Percentiles rank a stretch among this genome's conserved stretches.
Evolutionary conservation across 257 asterid species (phyloP).

Genomic region (Plantago major): DNA sequence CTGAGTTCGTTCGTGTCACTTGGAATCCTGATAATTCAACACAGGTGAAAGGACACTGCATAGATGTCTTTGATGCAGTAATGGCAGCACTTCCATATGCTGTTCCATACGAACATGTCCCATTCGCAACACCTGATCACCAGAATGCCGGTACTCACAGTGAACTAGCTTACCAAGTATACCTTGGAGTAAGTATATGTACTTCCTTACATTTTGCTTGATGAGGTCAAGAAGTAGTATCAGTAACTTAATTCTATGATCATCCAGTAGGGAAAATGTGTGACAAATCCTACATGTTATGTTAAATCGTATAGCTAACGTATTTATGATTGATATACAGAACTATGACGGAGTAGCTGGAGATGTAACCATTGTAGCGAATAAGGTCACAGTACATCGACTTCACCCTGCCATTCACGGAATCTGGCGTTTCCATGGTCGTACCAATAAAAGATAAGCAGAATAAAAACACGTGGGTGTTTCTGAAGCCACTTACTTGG

Average conservation of each 20-base stretch:
- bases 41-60: slow-evolving; percentile 25
- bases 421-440: slow-evolving; percentile 35
- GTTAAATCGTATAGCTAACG: background rate
- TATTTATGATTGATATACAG: slow-evolving; percentile 16
- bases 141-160: slow-evolving; percentile 17
- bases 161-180: slow-evolving; percentile 24
- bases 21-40: slow-evolving; percentile 26
- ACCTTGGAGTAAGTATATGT: slow-evolving; percentile 23
- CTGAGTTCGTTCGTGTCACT: slow-evolving; percentile 34
- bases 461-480: slow-evolving; percentile 27
- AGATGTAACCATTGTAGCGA: slow-evolving; percentile 33
- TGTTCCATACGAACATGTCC: slow-evolving; percentile 32
- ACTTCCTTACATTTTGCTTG: too few species aligned
- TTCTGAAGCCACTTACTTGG: slow-evolving; percentile 36
- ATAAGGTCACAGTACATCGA: slow-evolving; percentile 32
- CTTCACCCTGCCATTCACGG: slow-evolving; percentile 36
- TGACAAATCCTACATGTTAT: too few species aligned
- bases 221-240: too few species aligned
- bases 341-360: slow-evolving; percentile 35
- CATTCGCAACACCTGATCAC: slow-evolving; percentile 23
- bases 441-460: slow-evolving; percentile 24
- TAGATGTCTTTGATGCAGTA: slow-evolving; percentile 31
- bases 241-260: too few species aligned
- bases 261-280: too few species aligned
- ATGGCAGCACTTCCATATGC: slow-evolving; percentile 22